phyloP scores from a whole-genome alignment of 768 basidiomycete species.

The Pholiota conissans region DNA sequence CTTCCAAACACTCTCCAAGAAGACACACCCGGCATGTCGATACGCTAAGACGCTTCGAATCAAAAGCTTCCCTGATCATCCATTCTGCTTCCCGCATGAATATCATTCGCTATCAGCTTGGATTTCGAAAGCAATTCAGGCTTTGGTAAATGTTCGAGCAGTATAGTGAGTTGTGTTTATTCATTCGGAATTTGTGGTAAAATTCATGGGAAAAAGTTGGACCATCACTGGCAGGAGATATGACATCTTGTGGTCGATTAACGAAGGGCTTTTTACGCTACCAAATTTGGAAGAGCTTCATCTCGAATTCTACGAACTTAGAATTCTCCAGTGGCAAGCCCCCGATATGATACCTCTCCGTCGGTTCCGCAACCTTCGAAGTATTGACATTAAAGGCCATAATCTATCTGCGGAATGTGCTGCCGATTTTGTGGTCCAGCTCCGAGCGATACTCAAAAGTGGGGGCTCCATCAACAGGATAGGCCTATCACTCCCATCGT shows the following conservation, averaged over 20 bases:
- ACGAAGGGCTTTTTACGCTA: slow-evolving; percentile 1
- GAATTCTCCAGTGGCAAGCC: background rate
- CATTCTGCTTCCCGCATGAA: background rate
- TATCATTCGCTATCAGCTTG: background rate
- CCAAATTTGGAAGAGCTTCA: slow-evolving; percentile 3
- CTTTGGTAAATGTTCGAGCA: slow-evolving; percentile 5
- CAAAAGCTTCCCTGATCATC: background rate
- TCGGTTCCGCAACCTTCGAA: background rate
- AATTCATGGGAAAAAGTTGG: slow-evolving; percentile 1
- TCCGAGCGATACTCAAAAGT: background rate
- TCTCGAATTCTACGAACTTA: slow-evolving; percentile 1
- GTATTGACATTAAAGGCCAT: background rate
- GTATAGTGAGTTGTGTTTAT: background rate
- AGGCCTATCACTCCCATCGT: background rate
- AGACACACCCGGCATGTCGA: background rate
- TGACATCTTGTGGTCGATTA: slow-evolving; percentile 1
- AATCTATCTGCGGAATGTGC: background rate
- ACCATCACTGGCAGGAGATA: background rate
- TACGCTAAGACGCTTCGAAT: slow-evolving; percentile 3
- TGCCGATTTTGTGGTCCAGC: background rate
- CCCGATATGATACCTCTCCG: background rate
- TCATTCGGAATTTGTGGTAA: background rate
- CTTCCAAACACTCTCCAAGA: background rate
- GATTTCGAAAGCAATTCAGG: background rate
- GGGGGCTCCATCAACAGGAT: background rate